A percentile compares a stretch with the other conserved stretches of the same genome.
Evolutionary conservation across 805 yeast genomes (phyloP).

Genomic region (Isabelozyma rhagii): DNA sequence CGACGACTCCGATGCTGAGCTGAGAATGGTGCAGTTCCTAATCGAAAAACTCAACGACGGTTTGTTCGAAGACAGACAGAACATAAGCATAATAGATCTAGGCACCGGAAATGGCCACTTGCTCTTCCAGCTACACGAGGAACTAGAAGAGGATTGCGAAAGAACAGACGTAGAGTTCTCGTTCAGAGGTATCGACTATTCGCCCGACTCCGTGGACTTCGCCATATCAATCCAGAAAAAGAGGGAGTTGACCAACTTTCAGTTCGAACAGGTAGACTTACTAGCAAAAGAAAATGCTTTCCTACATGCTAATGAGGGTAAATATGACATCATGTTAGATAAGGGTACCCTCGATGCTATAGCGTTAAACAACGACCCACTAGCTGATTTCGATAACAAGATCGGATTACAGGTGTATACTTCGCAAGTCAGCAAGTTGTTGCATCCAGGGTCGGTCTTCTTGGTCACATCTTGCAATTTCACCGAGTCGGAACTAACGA

Average conservation of each 20-base stretch:
- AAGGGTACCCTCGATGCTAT: conserved; percentile 98
- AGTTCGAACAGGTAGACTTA: conserved; percentile 73
- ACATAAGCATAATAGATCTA: conserved; percentile 60
- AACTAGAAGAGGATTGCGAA: conserved; percentile 53
- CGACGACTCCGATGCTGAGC: conserved; percentile 90
- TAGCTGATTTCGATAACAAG: conserved; percentile 41
- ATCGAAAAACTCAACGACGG: conserved; percentile 43
- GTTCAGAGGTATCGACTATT: conserved; percentile 76
- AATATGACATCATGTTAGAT: conserved; percentile 77
- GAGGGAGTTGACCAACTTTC: conserved; percentile 32
- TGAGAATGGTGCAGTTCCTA: conserved; percentile 72
- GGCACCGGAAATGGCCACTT: conserved; percentile 98
- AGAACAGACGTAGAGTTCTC: conserved; percentile 26
- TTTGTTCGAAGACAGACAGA: conserved; percentile 15
- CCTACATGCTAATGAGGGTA: conserved; percentile 28
- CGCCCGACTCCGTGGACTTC: conserved; percentile 74
- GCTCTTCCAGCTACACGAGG: conserved; percentile 64
- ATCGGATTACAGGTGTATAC: conserved; percentile 63
- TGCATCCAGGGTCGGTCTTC: conserved; percentile 57
- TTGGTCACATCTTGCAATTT: conserved; percentile 91
- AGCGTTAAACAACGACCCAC: conserved; percentile 65
- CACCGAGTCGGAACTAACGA: conserved; percentile 71
- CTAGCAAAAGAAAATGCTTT: conserved; percentile 40
- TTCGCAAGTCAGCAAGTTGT: conserved; percentile 49
- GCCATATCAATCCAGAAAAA: conserved; percentile 56